Percentiles rank a stretch among this genome's conserved stretches.
Conservation (phyloP, 371 early-diverging fungal species). For the Apophysomyces sp. region DNA sequence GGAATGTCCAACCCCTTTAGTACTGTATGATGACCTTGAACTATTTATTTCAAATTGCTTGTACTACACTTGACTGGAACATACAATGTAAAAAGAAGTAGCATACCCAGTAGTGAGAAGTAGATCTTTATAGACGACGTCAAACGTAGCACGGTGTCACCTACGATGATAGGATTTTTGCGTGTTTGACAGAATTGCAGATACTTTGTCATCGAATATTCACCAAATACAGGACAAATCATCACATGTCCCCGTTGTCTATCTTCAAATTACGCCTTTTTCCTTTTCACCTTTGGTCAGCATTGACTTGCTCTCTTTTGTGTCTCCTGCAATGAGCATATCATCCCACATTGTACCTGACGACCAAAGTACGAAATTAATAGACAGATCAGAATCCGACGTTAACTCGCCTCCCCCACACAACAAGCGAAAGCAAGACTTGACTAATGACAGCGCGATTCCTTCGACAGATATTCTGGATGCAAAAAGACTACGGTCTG, state of each 20-base stretch:
- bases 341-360: background rate
- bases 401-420: background rate
- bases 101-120: no score
- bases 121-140: no score
- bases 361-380: background rate
- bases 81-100: no score
- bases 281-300: background rate
- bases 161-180: no score
- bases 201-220: background rate
- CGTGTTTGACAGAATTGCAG: no score
- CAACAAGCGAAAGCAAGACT: background rate
- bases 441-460: background rate
- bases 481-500: constrained; percentile 7
- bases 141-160: no score
- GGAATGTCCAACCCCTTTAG: no score
- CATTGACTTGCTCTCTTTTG: no score
- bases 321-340: background rate
- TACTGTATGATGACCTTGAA: no score
- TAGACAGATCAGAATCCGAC: background rate
- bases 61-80: no score
- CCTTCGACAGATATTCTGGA: background rate
- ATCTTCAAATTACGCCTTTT: background rate
- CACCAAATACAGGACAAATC: background rate
- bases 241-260: background rate
- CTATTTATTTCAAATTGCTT: no score